Conservation (phyloP, 352 stramenopile genomes). For the Phytophthora agathidicida region DNA sequence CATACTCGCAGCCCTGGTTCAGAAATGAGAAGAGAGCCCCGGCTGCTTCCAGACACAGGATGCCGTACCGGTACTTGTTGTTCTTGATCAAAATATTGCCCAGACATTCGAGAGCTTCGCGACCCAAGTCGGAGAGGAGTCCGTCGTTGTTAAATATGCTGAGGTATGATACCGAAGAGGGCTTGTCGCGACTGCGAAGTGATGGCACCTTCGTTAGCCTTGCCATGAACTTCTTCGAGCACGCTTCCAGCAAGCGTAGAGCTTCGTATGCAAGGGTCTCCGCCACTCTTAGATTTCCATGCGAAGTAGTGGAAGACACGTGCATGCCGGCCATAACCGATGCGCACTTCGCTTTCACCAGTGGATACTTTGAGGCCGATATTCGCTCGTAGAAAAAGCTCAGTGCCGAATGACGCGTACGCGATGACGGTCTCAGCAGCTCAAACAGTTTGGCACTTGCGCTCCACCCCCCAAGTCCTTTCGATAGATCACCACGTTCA, state of each 20-base stretch:
- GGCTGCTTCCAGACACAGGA: conserved; percentile 81
- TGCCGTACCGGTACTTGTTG: conserved; percentile 87
- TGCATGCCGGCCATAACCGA: conserved; percentile 67
- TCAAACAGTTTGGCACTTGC: conserved; percentile 44
- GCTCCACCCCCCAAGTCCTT: conserved; percentile 59
- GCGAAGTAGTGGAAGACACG: conserved; percentile 40
- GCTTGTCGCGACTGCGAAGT: conserved; percentile 20
- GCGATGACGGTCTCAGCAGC: conserved; percentile 58
- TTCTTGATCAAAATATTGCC: conserved; percentile 87
- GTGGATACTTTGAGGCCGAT: conserved; percentile 40
- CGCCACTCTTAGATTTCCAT: conserved; percentile 57
- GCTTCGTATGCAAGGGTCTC: conserved; percentile 82
- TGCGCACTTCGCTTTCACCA: conserved; percentile 83
- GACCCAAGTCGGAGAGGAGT: conserved; percentile 70
- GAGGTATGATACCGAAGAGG: conserved; percentile 28
- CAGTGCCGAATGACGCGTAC: conserved; percentile 46
- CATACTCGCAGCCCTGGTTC: conserved; percentile 75
- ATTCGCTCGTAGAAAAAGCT: conserved; percentile 71
- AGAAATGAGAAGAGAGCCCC: conserved; percentile 63
- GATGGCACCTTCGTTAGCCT: conserved; percentile 29
- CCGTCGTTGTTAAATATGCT: conserved; percentile 85
- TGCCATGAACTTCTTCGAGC: conserved; percentile 38
- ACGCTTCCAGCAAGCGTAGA: conserved; percentile 68
- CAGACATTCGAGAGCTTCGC: conserved; percentile 70
- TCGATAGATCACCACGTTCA: conserved; percentile 41